phyloP scores from a whole-genome alignment of 257 asterid species.

The Forsythia suspensa region DNA sequence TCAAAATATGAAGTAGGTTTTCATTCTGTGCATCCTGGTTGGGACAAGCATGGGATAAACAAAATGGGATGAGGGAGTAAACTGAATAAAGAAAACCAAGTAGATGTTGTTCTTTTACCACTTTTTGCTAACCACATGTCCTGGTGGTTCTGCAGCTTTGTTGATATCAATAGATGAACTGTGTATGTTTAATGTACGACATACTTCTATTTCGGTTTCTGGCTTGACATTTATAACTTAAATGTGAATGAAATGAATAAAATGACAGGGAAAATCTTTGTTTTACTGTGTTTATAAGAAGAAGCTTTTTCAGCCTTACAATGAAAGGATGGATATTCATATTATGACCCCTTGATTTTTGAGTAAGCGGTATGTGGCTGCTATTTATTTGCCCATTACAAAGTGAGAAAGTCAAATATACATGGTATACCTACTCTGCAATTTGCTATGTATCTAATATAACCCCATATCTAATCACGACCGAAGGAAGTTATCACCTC shows the following conservation, averaged over 20 bases:
- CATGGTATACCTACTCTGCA: background rate
- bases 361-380: background rate
- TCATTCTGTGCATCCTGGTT: background rate
- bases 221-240: background rate
- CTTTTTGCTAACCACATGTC: background rate
- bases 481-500: no score
- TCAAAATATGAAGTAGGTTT: background rate
- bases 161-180: background rate
- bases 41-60: background rate
- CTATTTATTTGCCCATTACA: background rate
- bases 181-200: background rate
- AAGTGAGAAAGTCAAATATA: background rate
- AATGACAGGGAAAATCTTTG: background rate
- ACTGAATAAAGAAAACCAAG: background rate
- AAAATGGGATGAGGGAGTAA: background rate
- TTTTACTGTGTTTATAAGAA: background rate
- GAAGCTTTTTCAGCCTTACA: background rate
- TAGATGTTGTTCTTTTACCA: background rate
- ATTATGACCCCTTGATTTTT: background rate
- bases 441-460: background rate
- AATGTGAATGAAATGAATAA: background rate
- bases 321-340: background rate
- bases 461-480: background rate
- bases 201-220: background rate
- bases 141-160: background rate